phyloP scores from a whole-genome alignment of 306 rosid species.

The Casuarina glauca region DNA sequence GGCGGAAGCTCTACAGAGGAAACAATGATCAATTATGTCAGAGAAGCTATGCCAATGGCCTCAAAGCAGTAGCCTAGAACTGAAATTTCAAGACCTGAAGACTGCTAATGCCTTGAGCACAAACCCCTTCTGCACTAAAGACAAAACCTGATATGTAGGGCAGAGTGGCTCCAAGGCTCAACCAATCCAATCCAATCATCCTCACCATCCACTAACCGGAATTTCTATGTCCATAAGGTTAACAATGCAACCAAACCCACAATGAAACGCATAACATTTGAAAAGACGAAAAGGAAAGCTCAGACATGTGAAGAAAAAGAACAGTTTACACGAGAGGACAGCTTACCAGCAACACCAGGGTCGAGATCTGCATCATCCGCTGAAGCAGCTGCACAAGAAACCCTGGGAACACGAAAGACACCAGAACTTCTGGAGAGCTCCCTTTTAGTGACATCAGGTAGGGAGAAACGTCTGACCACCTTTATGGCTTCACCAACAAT shows the following conservation, averaged over 20 bases:
- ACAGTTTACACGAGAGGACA: constrained; percentile 10
- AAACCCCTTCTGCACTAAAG: constrained; percentile 15
- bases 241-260: constrained; percentile 1
- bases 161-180: constrained; percentile 6
- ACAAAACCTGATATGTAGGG: background rate
- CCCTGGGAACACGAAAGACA: constrained; percentile 73
- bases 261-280: background rate
- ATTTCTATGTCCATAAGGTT: background rate
- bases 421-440: constrained; percentile 74
- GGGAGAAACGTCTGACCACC: constrained; percentile 88
- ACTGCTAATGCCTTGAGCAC: constrained; percentile 7
- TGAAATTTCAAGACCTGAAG: constrained; percentile 16
- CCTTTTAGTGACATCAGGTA: constrained; percentile 78
- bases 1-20: constrained; percentile 87
- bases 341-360: constrained; percentile 77
- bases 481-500: constrained; percentile 90
- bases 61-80: constrained; percentile 1
- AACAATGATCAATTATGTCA: constrained; percentile 23
- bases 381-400: constrained; percentile 94
- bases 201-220: background rate
- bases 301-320: background rate
- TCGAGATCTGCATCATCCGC: constrained; percentile 96
- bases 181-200: constrained; percentile 11
- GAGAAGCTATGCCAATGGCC: constrained; percentile 10
- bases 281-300: background rate